Evolutionary conservation across 306 rosid species (phyloP).

Genomic region (Mimosa pudica): DNA sequence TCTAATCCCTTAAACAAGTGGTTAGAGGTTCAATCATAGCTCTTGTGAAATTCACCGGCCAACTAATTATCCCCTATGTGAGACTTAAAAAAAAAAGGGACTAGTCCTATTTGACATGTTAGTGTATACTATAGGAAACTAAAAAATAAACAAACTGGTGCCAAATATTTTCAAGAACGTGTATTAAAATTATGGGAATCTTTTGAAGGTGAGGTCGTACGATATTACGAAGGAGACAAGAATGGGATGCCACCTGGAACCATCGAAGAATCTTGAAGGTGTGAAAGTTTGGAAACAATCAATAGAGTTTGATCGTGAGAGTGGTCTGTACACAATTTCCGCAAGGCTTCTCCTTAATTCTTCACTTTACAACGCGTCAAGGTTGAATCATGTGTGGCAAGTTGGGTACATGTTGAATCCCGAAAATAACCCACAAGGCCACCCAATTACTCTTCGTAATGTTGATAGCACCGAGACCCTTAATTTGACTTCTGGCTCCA

Average conservation of each 20-base stretch:
- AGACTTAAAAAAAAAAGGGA: too few relatives aligned
- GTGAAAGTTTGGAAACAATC: background rate
- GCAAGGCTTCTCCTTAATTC: constrained; percentile 48
- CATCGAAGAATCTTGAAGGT: background rate
- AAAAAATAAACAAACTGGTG: too few relatives aligned
- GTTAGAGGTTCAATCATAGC: too few relatives aligned
- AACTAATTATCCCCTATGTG: too few relatives aligned
- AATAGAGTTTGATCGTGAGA: background rate
- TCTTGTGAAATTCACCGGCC: too few relatives aligned
- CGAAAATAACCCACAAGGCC: constrained; percentile 39
- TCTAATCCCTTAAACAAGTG: too few relatives aligned
- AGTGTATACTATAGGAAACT: too few relatives aligned
- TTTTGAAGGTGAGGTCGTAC: constrained; percentile 30
- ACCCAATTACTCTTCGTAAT: constrained; percentile 49
- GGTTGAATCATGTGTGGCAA: constrained; percentile 82
- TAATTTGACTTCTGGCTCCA: constrained; percentile 25
- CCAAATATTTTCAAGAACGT: too few relatives aligned
- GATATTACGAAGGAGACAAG: constrained; percentile 48
- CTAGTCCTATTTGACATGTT: too few relatives aligned
- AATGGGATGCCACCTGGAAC: constrained; percentile 52
- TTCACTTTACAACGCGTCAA: constrained; percentile 14
- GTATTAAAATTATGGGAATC: background rate
- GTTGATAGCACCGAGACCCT: constrained; percentile 67
- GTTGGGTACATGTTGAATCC: constrained; percentile 35
- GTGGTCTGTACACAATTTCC: constrained; percentile 12